A percentile compares a stretch with the other conserved stretches of the same genome.
Evolutionary conservation across 495 filamentous ascomycete species (phyloP).

Genomic region (Aspergillus nidulans): DNA sequence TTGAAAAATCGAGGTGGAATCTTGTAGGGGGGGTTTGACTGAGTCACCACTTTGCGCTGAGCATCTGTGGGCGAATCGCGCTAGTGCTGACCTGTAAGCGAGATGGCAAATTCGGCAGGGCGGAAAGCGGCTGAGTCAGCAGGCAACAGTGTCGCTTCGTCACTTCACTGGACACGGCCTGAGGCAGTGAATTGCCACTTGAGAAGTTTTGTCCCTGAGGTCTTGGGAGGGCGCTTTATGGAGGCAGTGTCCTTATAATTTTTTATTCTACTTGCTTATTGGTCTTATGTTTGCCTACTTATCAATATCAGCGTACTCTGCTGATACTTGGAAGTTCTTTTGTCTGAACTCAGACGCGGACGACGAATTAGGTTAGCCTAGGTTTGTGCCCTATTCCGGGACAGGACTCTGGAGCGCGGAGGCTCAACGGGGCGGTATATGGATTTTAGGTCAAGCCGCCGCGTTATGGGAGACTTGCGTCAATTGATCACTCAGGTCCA

Average conservation of each 20-base stretch:
- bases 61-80: slow-evolving; percentile 19
- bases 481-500: too few species aligned
- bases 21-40: slow-evolving; percentile 8
- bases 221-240: too few species aligned
- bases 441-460: too few species aligned
- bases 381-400: slow-evolving; percentile 21
- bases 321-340: too few species aligned
- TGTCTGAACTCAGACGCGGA: neutral
- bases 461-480: too few species aligned
- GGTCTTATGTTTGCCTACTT: too few species aligned
- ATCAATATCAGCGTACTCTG: neutral
- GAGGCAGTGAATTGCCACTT: neutral
- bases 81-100: slow-evolving; percentile 18
- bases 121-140: neutral
- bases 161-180: too few species aligned
- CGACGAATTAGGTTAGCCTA: slow-evolving; percentile 11
- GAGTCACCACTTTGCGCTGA: slow-evolving; percentile 4
- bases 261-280: too few species aligned
- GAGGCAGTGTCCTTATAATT: too few species aligned
- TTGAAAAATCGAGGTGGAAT: slow-evolving; percentile 13
- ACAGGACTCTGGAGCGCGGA: neutral
- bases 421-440: neutral
- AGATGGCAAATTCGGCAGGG: slow-evolving; percentile 8
- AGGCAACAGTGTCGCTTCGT: neutral
- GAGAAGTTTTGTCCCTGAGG: neutral